Evolutionary conservation across 108 stramenopile species (phyloP), one percentile per base, ranked within the genome.

Genomic region (Skeletonema potamos): DNA sequence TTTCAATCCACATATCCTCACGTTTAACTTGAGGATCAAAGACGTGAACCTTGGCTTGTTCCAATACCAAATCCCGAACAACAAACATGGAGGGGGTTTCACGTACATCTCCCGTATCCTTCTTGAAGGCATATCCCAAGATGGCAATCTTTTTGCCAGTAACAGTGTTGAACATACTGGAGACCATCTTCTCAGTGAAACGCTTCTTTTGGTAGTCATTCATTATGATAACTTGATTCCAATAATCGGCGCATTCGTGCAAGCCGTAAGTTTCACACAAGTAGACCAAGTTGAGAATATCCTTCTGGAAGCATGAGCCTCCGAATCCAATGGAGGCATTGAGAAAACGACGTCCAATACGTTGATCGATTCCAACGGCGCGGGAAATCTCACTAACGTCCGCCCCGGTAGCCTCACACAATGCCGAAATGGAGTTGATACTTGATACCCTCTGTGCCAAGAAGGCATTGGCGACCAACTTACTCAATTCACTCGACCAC

Each of bases 261-360:
- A 99, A 81, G 9, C 99, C 99, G 67, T 96, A 97, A 27, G 93
- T 92, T 77, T 99, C 97, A 77, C 98, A 98, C 55, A 99, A 86
- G 87, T 99, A 99, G 48, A 99, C 99, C 64, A 99, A 82, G 88
- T 99, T 99, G 44, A 99, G 95, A 64, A 99, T 98, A 76, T 99
- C 99, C 84, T 99, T 99, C 86, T 99, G 97, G 95, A 99, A 99
- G 90, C 99, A 99, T 9, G 92, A 94, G 54, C 99, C 99, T 58
- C 99, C 99, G 74, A 99, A 99, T 24, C 99, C 99, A 36, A 99
- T 97, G 2, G 96, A 97, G 68, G 98, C 82, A 73, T 96, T 90
- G 72, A 99, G 89, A 85, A 99, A 99, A 29, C 96, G 87, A 74
- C 89, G 88, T 61, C 99, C 99, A 64, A 99, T 99, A 73, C 99